phyloP scores from a whole-genome alignment of 1,284 basidiomycete species.

The Fomitopsis schrenkii region DNA sequence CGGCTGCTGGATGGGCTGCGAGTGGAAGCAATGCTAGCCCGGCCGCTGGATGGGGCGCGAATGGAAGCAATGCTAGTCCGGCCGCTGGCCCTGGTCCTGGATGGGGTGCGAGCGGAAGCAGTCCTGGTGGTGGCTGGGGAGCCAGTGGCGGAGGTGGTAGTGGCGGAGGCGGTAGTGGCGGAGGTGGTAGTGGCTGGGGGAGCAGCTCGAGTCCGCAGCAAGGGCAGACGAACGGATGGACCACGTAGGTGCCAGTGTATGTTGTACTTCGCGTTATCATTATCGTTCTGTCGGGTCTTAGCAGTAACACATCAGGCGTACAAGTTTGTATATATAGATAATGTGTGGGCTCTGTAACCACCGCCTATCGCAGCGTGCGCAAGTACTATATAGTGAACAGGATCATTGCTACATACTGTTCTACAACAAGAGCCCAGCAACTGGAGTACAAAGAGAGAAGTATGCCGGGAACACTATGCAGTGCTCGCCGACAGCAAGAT shows the following conservation, averaged over 20 bases:
- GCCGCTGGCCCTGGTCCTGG: background rate
- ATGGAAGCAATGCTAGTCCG: conserved; percentile 2
- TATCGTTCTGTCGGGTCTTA: no score
- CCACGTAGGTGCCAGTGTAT: background rate
- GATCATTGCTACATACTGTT: background rate
- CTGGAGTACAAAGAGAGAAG: background rate
- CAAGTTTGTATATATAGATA: no score
- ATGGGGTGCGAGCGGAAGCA: background rate
- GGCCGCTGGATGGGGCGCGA: background rate
- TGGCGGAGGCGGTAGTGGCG: background rate
- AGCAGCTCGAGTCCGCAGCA: conserved; percentile 1
- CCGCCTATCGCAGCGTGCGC: background rate
- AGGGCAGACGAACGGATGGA: conserved; percentile 5
- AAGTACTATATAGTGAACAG: background rate
- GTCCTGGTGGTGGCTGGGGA: background rate
- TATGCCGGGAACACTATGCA: background rate
- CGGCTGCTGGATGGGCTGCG: background rate
- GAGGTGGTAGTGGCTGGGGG: background rate
- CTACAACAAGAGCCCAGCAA: background rate
- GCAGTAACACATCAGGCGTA: no score
- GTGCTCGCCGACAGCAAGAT: background rate
- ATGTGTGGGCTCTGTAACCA: no score
- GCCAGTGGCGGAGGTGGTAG: background rate
- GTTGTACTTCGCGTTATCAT: no score
- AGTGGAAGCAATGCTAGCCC: conserved; percentile 2